phyloP scores from a whole-genome alignment of 345 rosid genomes.

The Citrus reticulata region DNA sequence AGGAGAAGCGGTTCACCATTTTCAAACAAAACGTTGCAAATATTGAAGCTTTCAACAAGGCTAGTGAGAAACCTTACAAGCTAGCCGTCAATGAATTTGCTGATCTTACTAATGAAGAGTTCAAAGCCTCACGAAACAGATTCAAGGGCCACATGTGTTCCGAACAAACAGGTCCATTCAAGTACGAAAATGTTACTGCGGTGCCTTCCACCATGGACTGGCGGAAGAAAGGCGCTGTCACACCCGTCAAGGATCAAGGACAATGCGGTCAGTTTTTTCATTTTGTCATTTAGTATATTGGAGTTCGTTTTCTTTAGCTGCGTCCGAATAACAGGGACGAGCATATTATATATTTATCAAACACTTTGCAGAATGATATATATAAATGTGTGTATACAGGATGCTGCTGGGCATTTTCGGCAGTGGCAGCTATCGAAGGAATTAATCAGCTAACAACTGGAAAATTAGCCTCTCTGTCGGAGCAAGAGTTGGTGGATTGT shows the following conservation, averaged over 20 bases:
- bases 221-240: conserved; percentile 57
- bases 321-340: too few relatives aligned
- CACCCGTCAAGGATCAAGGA: conserved; percentile 52
- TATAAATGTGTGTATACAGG: conserved; percentile 15
- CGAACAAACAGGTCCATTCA: conserved; percentile 24
- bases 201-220: conserved; percentile 42
- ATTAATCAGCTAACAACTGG: conserved; percentile 23
- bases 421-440: conserved; percentile 52
- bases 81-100: conserved; percentile 45
- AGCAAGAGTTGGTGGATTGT: conserved; percentile 45
- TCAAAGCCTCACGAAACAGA: conserved; percentile 29
- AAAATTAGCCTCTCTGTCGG: conserved; percentile 31
- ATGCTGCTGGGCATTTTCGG: conserved; percentile 52
- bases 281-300: too few relatives aligned
- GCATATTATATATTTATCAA: too few relatives aligned
- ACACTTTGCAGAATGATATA: background rate
- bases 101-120: conserved; percentile 45
- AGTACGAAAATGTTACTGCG: conserved; percentile 26
- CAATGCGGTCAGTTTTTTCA: conserved; percentile 33
- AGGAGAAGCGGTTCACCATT: conserved; percentile 21
- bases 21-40: conserved; percentile 37
- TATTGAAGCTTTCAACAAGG: conserved; percentile 33
- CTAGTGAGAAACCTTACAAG: conserved; percentile 34
- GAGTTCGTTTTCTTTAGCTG: too few relatives aligned
- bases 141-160: conserved; percentile 34